Evolutionary conservation across 495 filamentous ascomycete species (phyloP), one percentile per base, ranked within the genome.

Genomic region (Chaetomium tenue): DNA sequence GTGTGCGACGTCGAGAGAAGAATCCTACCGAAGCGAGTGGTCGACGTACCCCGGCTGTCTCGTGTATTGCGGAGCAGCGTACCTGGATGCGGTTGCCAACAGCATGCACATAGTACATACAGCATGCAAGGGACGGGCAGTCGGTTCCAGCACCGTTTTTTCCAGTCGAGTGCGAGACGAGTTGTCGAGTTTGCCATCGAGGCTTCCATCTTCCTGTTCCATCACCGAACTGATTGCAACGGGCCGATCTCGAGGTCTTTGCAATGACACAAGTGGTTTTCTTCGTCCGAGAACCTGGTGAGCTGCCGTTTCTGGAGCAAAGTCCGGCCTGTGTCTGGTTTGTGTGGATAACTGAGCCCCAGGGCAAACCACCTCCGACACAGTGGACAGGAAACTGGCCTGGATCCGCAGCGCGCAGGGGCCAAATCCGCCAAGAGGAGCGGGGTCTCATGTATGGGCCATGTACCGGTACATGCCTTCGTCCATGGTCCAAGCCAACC

Each of bases 71-170:
- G 12, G 47, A 30, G n/a, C 46, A 46, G 33, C 51, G 70, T 70
- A 67, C 70, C 70, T 72, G 70, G 68, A 72, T 71, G 62, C 65
- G 64, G 53, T 28, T 59, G 61, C 22, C 63, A 63, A 60, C 66
- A 63, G 61, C 23, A 42, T 59, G 60, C 30, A 20, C 54, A 23
- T 23, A 63, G 4, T 18, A 6, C 16, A 47, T 13, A 8, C 33
- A 37, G 33, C 56, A 63, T 61, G 61, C 66, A 68, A 68, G 66
- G 69, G 59, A 71, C n/a, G n/a, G n/a, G n/a, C 64, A 58, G 61
- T 30, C 22, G 33, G 30, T 25, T 28, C 13, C 4, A 30, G 25
- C 50, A 52, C 46, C 30, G 61, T 16, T 20, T 53, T 39, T 50
- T 8, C 18, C 18, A 9, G 46, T 20, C 18, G n/a, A 50, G 16